Evolutionary conservation across 1,284 basidiomycete species (phyloP), one percentile per base, ranked within the genome.

Genomic region (Somion occarium): DNA sequence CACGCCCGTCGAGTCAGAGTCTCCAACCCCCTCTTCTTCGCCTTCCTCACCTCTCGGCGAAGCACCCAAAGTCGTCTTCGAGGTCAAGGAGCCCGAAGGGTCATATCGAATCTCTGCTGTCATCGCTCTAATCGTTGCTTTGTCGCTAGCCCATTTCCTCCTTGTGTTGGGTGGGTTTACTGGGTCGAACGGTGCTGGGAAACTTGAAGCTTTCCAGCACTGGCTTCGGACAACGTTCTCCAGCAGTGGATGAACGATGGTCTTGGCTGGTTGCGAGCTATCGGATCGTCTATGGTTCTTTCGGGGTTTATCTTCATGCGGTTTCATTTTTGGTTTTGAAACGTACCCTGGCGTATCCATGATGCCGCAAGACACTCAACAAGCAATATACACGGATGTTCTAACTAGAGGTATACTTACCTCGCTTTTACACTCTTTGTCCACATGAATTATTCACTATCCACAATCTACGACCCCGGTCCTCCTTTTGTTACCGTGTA

Each of bases 101-200:
- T 49, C 51, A 2, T 68, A 64, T 58, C 58, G 70, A 15, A 41
- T 76, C 15, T 65, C 71, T 3, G 70, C 73, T 15, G 72, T 80
- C 20, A 54, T 73, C 24, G 63, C 75, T 9, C 64, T 82, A 22
- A 67, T 81, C 48, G 67, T 70, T 27, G 80, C 79, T 37, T 70
- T 78, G 30, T 74, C 73, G 46, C 58, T 81, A 12, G 74, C 75
- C 11, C 79, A 79, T 57, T 79, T 80, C 52, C 49, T 73, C 3
- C 63, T 81, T 19, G 74, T 77, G 23, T 63, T 74, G n/a, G 69
- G 72, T 19, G 76, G 79, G 1, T 75, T 79, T 52, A 78, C 74
- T 1, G 78, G 76, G 2, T 60, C 71, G 25, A 63, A 26, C 25
- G 48, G 48, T 9, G 20, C 41, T 13, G 39, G 20, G 13, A 49